Base-by-base conservation (phyloP, 495 filamentous ascomycete genomes). In the Trichocladium antarcticum region DNA sequence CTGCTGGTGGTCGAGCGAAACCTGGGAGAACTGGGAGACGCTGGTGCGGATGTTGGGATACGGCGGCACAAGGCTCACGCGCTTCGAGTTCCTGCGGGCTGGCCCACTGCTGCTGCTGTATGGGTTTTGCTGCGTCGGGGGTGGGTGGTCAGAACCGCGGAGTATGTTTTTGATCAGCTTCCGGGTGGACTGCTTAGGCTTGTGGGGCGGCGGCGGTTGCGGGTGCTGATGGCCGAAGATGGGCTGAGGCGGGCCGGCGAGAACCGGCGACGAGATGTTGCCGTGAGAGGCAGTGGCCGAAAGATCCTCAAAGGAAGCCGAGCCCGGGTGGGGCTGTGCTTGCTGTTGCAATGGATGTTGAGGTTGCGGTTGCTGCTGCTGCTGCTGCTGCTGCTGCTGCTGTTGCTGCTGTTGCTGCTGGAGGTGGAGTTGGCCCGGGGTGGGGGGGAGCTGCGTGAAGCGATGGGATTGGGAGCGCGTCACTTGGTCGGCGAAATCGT, bases 141-240 rank as follows among this genome's bases (percentile, higher is more conserved):
- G n/a, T 19, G 51, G 28, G 28, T 24, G 35, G 47, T 71, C 63
- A 42, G 64, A 61, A 50, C 66, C 61, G 24, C 39, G 45, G 14
- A 71, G 57, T 44, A 69, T 67, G 51, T 64, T 69, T 60, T 68
- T 75, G 49, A 73, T 66, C 40, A 72, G 62, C 55, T 66, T 73
- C 42, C 64, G 67, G 32, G 66, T 67, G 24, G 66, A 71, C 49
- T 60, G 64, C 60, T 67, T 73, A 19, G 57, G 31, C n/a, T 55
- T 67, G 44, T 54, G 66, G 34, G 62, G 68, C 37, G 52, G 62
- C 47, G 47, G 66, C 50, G 66, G 53, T 41, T 61, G 61, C 36
- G 60, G 59, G 6, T 65, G 58, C 36, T 55, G 57, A n/a, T 47
- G 42, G 32, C 17, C 16, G 37, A 46, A 49, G 21, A 52, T 42